phyloP scores from a whole-genome alignment of 768 basidiomycete genomes.

The Boletus speciosus region DNA sequence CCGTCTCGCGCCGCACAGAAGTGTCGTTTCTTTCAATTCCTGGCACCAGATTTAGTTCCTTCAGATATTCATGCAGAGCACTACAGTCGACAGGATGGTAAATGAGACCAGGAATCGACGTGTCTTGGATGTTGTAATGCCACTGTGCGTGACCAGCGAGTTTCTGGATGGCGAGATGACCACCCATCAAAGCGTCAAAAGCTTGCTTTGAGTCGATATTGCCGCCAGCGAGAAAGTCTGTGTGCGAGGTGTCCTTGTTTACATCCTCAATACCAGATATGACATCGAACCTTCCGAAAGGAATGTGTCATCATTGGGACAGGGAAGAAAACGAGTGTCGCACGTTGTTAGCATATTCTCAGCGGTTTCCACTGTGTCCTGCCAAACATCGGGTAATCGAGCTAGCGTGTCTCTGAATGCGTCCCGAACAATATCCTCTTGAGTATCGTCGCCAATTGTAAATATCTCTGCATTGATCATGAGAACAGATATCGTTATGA shows the following conservation, averaged over 20 bases:
- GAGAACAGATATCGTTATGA: slow-evolving; percentile 2
- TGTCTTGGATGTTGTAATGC: slow-evolving; percentile 48
- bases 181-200: slow-evolving; percentile 50
- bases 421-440: slow-evolving; percentile 36
- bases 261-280: slow-evolving; percentile 53
- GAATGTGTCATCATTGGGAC: neutral
- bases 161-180: slow-evolving; percentile 39
- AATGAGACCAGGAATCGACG: slow-evolving; percentile 42
- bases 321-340: slow-evolving; percentile 9
- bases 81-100: slow-evolving; percentile 35
- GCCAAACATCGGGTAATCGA: slow-evolving; percentile 54
- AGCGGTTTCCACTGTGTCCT: slow-evolving; percentile 42
- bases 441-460: slow-evolving; percentile 20
- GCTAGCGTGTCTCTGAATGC: slow-evolving; percentile 49
- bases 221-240: slow-evolving; percentile 58
- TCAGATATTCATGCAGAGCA: slow-evolving; percentile 38
- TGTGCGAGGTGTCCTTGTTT: slow-evolving; percentile 39
- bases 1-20: slow-evolving; percentile 46
- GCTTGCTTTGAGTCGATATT: slow-evolving; percentile 50
- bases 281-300: slow-evolving; percentile 54
- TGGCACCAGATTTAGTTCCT: slow-evolving; percentile 41
- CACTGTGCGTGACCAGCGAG: slow-evolving; percentile 46
- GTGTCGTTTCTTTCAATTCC: slow-evolving; percentile 35
- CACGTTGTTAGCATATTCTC: slow-evolving; percentile 65
- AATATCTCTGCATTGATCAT: slow-evolving; percentile 39